These are phyloP conservation scores for Lecanicillium sp. DNA, from an alignment of 2,329 filamentous ascomycete species.

Conservation along the genomic window DNA sequence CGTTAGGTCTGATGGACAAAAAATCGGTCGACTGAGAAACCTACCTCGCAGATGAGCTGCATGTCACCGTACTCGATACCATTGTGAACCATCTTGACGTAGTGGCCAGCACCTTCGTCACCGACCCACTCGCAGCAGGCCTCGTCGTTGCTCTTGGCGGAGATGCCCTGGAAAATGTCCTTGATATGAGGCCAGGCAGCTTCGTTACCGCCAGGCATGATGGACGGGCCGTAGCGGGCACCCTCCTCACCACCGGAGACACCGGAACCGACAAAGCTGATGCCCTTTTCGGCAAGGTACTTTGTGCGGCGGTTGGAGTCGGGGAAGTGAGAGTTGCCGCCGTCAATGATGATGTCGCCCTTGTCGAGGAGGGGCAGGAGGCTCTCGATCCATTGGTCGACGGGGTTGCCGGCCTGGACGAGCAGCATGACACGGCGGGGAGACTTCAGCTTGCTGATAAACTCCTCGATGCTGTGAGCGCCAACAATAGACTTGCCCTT, in stretches of 20 bases:
- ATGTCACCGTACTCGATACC: constrained; percentile 99
- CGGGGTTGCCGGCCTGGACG: constrained; percentile 95
- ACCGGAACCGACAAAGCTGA: constrained; percentile 93
- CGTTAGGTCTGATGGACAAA: not conserved
- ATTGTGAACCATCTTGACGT: constrained; percentile 99
- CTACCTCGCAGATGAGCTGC: constrained; percentile 98
- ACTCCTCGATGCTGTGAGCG: constrained; percentile 89
- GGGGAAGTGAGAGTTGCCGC: constrained; percentile 90
- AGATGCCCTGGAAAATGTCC: constrained; percentile 96
- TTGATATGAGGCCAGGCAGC: constrained; percentile 97
- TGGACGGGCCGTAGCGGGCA: constrained; percentile 90
- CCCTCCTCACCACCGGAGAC: constrained; percentile 99
- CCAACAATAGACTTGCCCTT: constrained; percentile 95
- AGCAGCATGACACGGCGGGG: constrained; percentile 97
- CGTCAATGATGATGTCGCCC: constrained; percentile 98
- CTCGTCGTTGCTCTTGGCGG: constrained; percentile 95
- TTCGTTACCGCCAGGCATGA: constrained; percentile 99
- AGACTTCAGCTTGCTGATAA: constrained; percentile 92
- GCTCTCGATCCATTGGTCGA: constrained; percentile 97
- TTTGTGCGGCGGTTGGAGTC: constrained; percentile 90
- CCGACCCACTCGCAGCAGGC: constrained; percentile 99
- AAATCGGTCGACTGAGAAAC: constrained; percentile 17
- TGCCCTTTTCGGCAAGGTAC: constrained; percentile 79
- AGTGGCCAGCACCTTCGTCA: constrained; percentile 98
- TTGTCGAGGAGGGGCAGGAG: constrained; percentile 74